These are phyloP conservation scores for Platanthera guangdongensis DNA, from an alignment of 106 monocot genomes.

Conservation along the genomic window DNA sequence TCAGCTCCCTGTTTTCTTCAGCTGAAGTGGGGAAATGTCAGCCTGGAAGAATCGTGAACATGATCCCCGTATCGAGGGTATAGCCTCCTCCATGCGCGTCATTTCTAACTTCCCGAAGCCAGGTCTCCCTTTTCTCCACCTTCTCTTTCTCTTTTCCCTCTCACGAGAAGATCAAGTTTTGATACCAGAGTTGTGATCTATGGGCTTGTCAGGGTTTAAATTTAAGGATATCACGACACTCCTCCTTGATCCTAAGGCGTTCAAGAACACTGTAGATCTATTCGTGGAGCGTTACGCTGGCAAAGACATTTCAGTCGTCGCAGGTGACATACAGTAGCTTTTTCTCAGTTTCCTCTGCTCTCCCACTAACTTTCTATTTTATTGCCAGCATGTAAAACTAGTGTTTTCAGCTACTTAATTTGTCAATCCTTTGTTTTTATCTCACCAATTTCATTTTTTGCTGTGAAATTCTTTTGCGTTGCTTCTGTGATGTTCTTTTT, in stretches of 20 bases:
- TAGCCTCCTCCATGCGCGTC: conserved; percentile 10
- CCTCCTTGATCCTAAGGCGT: conserved; percentile 2
- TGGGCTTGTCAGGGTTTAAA: conserved; percentile 3
- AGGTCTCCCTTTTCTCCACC: not conserved
- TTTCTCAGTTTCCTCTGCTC: not conserved
- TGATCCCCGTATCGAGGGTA: conserved; percentile 3
- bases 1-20: not conserved
- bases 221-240: conserved; percentile 5
- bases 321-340: not conserved
- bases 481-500: too few relatives aligned
- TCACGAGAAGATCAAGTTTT: not conserved
- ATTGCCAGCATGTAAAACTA: not conserved
- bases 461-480: not conserved
- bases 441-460: not conserved
- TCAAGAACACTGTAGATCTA: conserved; percentile 7
- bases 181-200: not conserved
- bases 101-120: conserved; percentile 9
- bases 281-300: conserved; percentile 4
- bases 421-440: not conserved
- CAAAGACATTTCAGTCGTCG: conserved; percentile 3
- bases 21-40: conserved; percentile 1
- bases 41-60: conserved; percentile 8
- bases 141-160: not conserved
- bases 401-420: not conserved
- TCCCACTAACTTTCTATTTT: not conserved